A percentile compares a stretch with the other conserved stretches of the same genome.
phyloP scores from a whole-genome alignment of 768 basidiomycete species.

The Fomitopsis pulvina region DNA sequence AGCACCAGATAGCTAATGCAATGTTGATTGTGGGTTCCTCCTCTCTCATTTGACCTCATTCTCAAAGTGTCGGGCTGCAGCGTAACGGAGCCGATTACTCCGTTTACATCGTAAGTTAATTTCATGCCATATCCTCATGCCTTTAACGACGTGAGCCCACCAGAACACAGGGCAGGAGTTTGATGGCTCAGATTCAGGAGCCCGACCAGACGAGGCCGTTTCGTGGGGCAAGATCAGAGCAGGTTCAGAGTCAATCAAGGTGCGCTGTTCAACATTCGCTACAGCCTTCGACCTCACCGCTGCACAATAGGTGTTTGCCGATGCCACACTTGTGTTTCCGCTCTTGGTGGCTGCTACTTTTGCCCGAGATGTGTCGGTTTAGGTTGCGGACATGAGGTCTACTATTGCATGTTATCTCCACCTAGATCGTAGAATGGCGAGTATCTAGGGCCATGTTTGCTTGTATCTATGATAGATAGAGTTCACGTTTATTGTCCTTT shows the following conservation, averaged over 20 bases:
- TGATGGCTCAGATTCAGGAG: constrained; percentile 96
- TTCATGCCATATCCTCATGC: neutral
- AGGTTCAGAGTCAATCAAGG: constrained; percentile 79
- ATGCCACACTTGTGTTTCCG: constrained; percentile 95
- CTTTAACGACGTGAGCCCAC: neutral
- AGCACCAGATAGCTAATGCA: constrained; percentile 99
- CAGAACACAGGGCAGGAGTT: constrained; percentile 99
- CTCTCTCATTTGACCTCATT: neutral
- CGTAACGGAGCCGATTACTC: constrained; percentile 97
- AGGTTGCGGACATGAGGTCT: too few species aligned
- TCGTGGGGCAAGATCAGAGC: constrained; percentile 98
- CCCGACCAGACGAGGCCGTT: constrained; percentile 94
- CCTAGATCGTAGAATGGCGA: too few species aligned
- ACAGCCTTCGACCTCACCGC: neutral
- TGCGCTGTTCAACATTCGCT: constrained; percentile 16
- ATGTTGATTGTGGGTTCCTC: constrained; percentile 82
- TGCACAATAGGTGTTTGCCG: constrained; percentile 66
- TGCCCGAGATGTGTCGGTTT: constrained; percentile 37
- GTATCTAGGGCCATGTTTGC: too few species aligned
- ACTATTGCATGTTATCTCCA: too few species aligned
- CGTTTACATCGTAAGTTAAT: constrained; percentile 75
- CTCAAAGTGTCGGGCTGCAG: constrained; percentile 35
- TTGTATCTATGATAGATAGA: too few species aligned
- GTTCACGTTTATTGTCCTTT: too few species aligned
- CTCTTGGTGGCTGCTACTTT: constrained; percentile 94